These are phyloP conservation scores for Hypoxylon fuscum DNA, from an alignment of 495 filamentous ascomycete species.

Conservation along the genomic window DNA sequence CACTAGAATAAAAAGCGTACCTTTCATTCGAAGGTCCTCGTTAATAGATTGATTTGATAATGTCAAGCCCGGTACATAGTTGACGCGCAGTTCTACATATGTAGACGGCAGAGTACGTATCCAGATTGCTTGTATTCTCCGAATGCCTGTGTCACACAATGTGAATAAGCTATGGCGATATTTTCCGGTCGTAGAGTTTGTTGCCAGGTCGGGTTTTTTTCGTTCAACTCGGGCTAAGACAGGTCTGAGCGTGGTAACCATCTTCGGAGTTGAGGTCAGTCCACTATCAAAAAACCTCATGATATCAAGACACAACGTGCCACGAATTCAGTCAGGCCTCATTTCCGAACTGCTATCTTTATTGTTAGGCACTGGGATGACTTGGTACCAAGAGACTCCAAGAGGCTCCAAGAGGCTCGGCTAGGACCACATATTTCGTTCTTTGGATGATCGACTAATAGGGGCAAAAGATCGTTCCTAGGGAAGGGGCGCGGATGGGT, in stretches of 20 bases:
- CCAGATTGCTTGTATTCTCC: slow-evolving; percentile 14
- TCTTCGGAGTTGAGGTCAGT: slow-evolving; percentile 13
- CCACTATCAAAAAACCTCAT: slow-evolving; percentile 23
- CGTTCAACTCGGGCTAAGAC: slow-evolving; percentile 2
- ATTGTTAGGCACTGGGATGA: too few relatives aligned
- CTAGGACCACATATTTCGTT: background rate
- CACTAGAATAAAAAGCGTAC: background rate
- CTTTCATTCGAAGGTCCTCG: background rate
- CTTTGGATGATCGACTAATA: background rate
- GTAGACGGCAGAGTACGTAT: slow-evolving; percentile 1
- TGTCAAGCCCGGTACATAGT: background rate
- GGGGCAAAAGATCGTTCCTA: slow-evolving; percentile 3
- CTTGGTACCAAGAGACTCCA: slow-evolving; percentile 1
- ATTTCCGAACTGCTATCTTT: background rate
- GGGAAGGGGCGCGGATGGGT: slow-evolving; percentile 16
- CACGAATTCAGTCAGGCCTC: slow-evolving; percentile 11
- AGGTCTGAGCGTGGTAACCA: slow-evolving; percentile 14
- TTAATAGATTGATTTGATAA: background rate
- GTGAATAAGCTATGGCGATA: background rate
- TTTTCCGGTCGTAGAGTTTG: slow-evolving; percentile 12
- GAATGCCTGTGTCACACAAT: slow-evolving; percentile 4
- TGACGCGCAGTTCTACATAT: background rate
- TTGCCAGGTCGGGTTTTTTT: too few relatives aligned
- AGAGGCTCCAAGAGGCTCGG: background rate
- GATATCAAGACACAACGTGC: slow-evolving; percentile 22